A percentile compares a stretch with the other conserved stretches of the same genome.
These are phyloP conservation scores for Komagataella phaffii DNA, from an alignment of 805 yeast species.

Conservation along the genomic window DNA sequence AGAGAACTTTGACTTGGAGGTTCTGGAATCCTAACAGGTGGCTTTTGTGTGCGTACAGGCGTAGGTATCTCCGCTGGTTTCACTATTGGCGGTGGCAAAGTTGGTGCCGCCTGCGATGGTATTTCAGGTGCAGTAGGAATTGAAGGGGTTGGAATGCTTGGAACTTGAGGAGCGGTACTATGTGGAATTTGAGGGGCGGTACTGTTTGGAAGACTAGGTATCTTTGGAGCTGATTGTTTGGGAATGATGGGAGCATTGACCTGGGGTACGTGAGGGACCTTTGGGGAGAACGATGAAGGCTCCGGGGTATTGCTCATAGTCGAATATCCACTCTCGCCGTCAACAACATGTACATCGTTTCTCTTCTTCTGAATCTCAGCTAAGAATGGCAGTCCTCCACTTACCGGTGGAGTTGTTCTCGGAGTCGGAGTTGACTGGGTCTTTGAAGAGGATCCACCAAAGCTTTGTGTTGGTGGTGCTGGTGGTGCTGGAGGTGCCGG, in stretches of 20 bases:
- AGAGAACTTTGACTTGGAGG: slow-evolving; percentile 9
- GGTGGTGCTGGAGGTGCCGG: slow-evolving; percentile 7
- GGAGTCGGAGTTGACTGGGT: slow-evolving; percentile 11
- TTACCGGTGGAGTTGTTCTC: slow-evolving; percentile 11
- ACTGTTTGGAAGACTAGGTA: slow-evolving; percentile 1
- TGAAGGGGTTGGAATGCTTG: slow-evolving; percentile 16
- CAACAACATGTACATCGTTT: slow-evolving; percentile 26
- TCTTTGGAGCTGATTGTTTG: background rate
- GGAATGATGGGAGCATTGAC: background rate
- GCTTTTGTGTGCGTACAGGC: slow-evolving; percentile 1
- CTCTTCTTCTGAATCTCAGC: slow-evolving; percentile 36
- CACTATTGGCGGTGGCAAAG: slow-evolving; percentile 5
- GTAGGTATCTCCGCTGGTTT: slow-evolving; percentile 4
- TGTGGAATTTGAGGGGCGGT: slow-evolving; percentile 4
- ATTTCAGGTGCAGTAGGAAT: slow-evolving; percentile 12
- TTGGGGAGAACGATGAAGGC: background rate
- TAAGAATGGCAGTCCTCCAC: slow-evolving; percentile 33
- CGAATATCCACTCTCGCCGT: slow-evolving; percentile 6
- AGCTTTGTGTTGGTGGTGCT: slow-evolving; percentile 13
- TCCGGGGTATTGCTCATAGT: slow-evolving; percentile 7
- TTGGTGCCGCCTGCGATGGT: slow-evolving; percentile 6
- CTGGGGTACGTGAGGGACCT: background rate
- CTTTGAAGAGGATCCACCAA: slow-evolving; percentile 13
- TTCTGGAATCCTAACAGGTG: slow-evolving; percentile 2
- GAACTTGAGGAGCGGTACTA: slow-evolving; percentile 5